Conservation (phyloP, 345 rosid genomes). For the Eucalyptus dawsonii region DNA sequence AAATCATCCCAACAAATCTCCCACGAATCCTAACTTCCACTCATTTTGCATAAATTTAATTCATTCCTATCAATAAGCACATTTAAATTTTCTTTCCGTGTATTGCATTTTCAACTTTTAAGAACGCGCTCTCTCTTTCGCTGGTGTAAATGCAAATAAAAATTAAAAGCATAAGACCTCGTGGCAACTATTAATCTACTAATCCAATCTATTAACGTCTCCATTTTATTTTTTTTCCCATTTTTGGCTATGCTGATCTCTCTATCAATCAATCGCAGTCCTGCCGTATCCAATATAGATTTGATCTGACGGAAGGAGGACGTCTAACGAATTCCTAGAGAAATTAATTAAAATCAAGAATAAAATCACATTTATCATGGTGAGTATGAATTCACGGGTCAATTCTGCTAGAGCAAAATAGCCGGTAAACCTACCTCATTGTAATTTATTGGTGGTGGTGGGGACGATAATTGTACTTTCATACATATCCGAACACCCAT, state of each 20-base stretch:
- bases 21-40: too few relatives aligned
- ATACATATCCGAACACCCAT: not conserved
- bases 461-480: not conserved
- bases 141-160: too few relatives aligned
- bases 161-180: not conserved
- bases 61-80: too few relatives aligned
- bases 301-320: not conserved
- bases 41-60: too few relatives aligned
- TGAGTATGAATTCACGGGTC: not conserved
- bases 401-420: not conserved
- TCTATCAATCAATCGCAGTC: not conserved
- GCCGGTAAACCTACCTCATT: not conserved
- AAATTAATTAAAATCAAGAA: not conserved
- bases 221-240: not conserved
- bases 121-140: too few relatives aligned
- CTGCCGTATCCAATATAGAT: not conserved
- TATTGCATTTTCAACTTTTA: too few relatives aligned
- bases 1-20: not conserved
- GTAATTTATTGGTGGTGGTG: not conserved
- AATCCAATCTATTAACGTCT: not conserved
- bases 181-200: not conserved
- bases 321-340: not conserved
- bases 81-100: too few relatives aligned
- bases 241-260: not conserved
- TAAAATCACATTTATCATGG: not conserved